A percentile compares a stretch with the other conserved stretches of the same genome.
These are phyloP conservation scores for Plasmopara muralis DNA, from an alignment of 352 stramenopile species.

Conservation along the genomic window DNA sequence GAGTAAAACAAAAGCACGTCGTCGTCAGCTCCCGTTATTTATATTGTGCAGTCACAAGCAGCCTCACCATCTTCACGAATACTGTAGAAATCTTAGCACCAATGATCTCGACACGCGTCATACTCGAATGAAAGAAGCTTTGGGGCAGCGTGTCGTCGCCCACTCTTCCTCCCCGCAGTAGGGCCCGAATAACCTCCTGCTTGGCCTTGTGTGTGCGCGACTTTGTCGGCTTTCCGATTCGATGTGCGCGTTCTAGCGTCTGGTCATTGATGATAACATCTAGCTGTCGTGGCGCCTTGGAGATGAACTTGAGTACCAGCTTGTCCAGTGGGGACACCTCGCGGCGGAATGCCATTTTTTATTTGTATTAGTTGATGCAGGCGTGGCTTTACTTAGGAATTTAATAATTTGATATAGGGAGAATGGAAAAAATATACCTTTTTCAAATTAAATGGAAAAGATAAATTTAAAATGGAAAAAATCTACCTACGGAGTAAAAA, in stretches of 20 bases:
- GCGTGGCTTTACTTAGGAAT: no score
- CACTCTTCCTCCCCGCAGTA: slow-evolving; percentile 66
- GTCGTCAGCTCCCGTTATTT: neutral
- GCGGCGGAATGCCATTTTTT: slow-evolving; percentile 87
- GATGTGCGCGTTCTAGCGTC: slow-evolving; percentile 58
- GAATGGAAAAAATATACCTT: no score
- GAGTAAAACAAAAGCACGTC: slow-evolving; percentile 2
- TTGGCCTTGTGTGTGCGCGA: slow-evolving; percentile 81
- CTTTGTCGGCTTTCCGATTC: slow-evolving; percentile 67
- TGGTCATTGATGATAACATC: slow-evolving; percentile 64
- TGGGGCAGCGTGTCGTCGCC: slow-evolving; percentile 77
- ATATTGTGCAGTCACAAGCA: neutral
- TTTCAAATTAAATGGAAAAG: no score
- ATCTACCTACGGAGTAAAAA: no score
- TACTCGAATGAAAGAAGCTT: slow-evolving; percentile 80
- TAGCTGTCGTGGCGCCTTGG: slow-evolving; percentile 67
- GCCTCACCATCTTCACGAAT: slow-evolving; percentile 58
- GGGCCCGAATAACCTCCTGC: slow-evolving; percentile 76
- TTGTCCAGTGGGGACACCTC: slow-evolving; percentile 76
- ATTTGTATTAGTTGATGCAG: no score
- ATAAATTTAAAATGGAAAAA: no score
- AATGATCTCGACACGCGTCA: slow-evolving; percentile 81
- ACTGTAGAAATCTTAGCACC: slow-evolving; percentile 77
- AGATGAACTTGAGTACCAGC: slow-evolving; percentile 86
- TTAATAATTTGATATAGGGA: no score